Base-by-base conservation (phyloP, 768 basidiomycete genomes). In the Lentinula sp. region DNA sequence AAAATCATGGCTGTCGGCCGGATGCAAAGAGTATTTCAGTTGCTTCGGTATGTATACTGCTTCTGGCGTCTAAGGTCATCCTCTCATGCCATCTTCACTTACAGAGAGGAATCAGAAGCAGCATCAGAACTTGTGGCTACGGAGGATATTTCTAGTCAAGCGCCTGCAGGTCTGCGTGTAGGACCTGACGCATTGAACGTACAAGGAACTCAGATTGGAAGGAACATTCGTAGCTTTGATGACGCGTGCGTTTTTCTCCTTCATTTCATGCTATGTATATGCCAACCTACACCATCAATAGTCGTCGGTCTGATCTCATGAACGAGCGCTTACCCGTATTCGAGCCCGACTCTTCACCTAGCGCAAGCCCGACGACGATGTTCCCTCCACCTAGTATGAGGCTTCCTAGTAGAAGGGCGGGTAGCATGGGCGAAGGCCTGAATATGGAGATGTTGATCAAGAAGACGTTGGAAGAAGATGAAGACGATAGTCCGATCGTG, bases 1-100 rank as follows among this genome's bases (percentile, higher is more conserved):
- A 97, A 97, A 81, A 96, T 97, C 65, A 74, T 94, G 65, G 93
- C 91, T 0, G 93, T 98, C 61, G 95, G 95, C 32, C 80, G 85
- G 70, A 91, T 98, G 91, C 91, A 93, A 62, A 78, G 87, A 39
- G 87, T 97, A 50, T 96, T 95, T 79, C 87, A 92, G 58, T 79
- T 95, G 56, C 79, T 98, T 36, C 87, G 93, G 92, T 93, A 62
- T 67, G 87, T 20, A 12, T 73, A 12, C 16, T 23, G 13, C 53
- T 51, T 32, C 18, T 56, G 20, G 67, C 54, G 3, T 28, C 32
- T 35, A 37, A 35, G 2, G 33, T 2, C 46, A 16, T 9, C n/a
- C 8, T 39, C 33, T 37, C 45, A 28, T 28, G 3, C 51, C 23
- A 48, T 33, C 37, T n/a, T 36, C 49, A 16, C 16, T 28, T 62